phyloP scores from a whole-genome alignment of 495 filamentous ascomycete species.

The Hypoxylon lienhwacheense region DNA sequence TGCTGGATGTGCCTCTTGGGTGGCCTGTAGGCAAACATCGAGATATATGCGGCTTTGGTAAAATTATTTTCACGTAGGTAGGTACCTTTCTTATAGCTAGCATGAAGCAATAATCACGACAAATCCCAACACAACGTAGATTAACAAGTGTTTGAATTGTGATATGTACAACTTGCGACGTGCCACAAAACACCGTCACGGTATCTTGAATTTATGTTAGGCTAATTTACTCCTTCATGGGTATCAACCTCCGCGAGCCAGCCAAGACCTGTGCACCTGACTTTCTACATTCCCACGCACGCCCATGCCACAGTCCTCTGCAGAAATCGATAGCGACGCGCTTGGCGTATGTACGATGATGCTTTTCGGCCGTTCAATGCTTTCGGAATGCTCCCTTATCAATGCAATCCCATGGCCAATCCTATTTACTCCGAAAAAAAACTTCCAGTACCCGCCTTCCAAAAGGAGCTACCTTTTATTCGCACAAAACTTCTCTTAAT shows the following conservation, averaged over 20 bases:
- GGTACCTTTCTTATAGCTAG: too few relatives aligned
- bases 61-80: too few relatives aligned
- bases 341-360: conserved; percentile 30
- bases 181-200: conserved; percentile 13
- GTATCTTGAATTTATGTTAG: conserved; percentile 18
- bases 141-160: conserved; percentile 22
- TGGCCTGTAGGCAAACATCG: too few relatives aligned
- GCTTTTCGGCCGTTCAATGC: conserved; percentile 27
- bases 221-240: conserved; percentile 26
- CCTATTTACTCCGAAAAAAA: conserved; percentile 30
- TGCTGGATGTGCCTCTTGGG: too few relatives aligned
- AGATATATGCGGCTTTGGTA: too few relatives aligned
- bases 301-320: conserved; percentile 12
- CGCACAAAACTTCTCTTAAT: neutral
- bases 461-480: conserved; percentile 21
- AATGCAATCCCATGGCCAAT: conserved; percentile 27
- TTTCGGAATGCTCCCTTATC: conserved; percentile 11
- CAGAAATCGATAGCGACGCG: conserved; percentile 22
- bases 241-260: conserved; percentile 32
- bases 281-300: conserved; percentile 27
- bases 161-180: conserved; percentile 14
- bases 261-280: conserved; percentile 16
- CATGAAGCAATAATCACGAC: neutral
- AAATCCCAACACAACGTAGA: neutral
- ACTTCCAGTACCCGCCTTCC: conserved; percentile 12